Percentiles rank a stretch among this genome's conserved stretches.
These are phyloP conservation scores for Stemphylium vesicarium DNA, from an alignment of 2,329 filamentous ascomycete genomes.

Conservation along the genomic window DNA sequence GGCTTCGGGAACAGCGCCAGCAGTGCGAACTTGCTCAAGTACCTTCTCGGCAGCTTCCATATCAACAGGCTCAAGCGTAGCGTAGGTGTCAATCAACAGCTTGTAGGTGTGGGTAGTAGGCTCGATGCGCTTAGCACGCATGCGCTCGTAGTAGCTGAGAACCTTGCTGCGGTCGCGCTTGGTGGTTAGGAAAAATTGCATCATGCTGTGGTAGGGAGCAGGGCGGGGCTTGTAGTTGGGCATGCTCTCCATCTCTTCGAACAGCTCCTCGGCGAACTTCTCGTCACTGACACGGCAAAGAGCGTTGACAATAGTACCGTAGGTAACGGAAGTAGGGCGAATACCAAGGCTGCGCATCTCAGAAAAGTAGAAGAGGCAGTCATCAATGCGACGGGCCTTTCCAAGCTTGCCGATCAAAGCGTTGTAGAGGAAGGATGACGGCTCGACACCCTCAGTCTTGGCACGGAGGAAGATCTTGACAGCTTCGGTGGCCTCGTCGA, in stretches of 20 bases:
- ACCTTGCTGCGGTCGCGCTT: conserved; percentile 97
- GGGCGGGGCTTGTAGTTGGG: conserved; percentile 98
- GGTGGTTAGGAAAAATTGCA: conserved; percentile 98
- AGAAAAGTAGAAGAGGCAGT: conserved; percentile 96
- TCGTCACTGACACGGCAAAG: conserved; percentile 97
- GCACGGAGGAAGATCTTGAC: conserved; percentile 97
- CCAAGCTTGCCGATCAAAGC: conserved; percentile 97
- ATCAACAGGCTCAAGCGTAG: conserved; percentile 88
- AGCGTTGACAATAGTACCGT: conserved; percentile 97
- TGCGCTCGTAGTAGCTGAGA: conserved; percentile 90
- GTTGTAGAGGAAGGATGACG: conserved; percentile 97
- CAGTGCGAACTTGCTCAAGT: conserved; percentile 75
- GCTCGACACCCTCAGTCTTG: conserved; percentile 91
- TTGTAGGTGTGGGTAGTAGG: conserved; percentile 98
- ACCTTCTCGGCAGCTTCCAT: conserved; percentile 87
- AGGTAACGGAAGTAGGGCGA: conserved; percentile 95
- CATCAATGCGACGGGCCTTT: conserved; percentile 96
- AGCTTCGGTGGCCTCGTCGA: conserved; percentile 95
- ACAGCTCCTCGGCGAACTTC: conserved; percentile 95
- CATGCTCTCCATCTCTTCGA: conserved; percentile 99
- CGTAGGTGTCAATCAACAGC: conserved; percentile 92
- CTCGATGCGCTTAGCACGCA: conserved; percentile 84
- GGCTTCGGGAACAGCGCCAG: conserved; percentile 80
- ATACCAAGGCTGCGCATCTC: conserved; percentile 95
- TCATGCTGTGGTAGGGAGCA: conserved; percentile 98